Evolutionary conservation across 2,329 filamentous ascomycete genomes (phyloP), one percentile per base, ranked within the genome.

Genomic region (Xylaria sp.): DNA sequence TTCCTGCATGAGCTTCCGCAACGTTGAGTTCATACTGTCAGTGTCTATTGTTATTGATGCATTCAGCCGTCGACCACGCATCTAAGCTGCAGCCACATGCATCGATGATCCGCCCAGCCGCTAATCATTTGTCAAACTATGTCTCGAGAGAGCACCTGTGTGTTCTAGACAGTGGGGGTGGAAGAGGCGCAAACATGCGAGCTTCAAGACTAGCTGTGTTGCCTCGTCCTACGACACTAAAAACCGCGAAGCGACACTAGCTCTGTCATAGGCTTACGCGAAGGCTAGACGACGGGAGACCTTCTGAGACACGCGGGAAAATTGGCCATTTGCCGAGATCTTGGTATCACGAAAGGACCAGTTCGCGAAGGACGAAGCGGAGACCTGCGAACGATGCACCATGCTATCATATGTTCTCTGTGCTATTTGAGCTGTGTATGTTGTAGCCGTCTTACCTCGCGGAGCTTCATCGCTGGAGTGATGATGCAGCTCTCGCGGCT

Each of bases 271-370:
- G 66, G 18, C 56, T 57, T 61, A 68, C 61, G 51, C 62, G 51
- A 68, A 54, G 64, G 46, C 72, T 72, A 70, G 66, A 74, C 67
- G 70, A 61, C 63, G 73, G 68, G 65, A 68, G 68, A 73, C 41
- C 50, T 68, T 70, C 72, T 75, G 71, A 78, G 72, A 77, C 77
- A 76, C 66, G 69, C 77, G 74, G 77, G 68, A 76, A 74, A 74
- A 74, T 70, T 74, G 70, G 65, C 69, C 73, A 77, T 76, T 77
- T 76, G 76, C 74, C 72, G 76, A 77, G 63, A 73, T 70, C 65
- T 51, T 56, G n/a, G 74, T 76, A 46, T 68, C 67, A 75, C 75
- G 70, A 72, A 65, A 58, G 61, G 68, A 65, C 60, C 63, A 71
- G 62, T 46, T 72, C 61, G 61, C 51, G 72, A 70, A 68, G 57